Conservation (phyloP, 2,329 filamentous ascomycete genomes). For the Trematosphaeria pertusa region DNA sequence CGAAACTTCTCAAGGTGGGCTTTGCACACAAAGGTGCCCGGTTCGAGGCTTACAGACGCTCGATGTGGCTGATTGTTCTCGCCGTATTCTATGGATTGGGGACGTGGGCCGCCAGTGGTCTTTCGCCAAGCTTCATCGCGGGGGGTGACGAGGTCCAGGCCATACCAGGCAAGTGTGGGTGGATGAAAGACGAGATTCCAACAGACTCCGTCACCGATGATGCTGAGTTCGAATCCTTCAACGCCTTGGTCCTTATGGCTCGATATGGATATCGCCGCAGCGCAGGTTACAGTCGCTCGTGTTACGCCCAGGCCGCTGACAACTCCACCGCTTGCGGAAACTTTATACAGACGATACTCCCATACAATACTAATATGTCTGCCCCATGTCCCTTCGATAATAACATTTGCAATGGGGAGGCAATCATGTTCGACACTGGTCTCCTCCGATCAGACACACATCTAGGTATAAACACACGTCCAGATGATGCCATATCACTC, state of each 20-base stretch:
- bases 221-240: conserved; percentile 3
- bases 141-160: conserved; percentile 7
- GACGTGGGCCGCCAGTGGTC: conserved; percentile 9
- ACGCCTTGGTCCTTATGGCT: conserved; percentile 12
- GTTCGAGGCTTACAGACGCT: conserved; percentile 9
- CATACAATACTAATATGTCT: conserved; percentile 4
- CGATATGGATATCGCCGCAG: conserved; percentile 13
- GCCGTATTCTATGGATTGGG: conserved; percentile 9
- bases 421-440: conserved; percentile 14
- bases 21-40: conserved; percentile 13
- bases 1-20: conserved; percentile 12
- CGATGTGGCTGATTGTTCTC: conserved; percentile 8
- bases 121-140: conserved; percentile 13
- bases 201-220: conserved; percentile 2
- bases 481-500: conserved; percentile 12
- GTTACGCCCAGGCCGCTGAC: conserved; percentile 10
- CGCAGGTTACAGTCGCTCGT: conserved; percentile 14
- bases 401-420: conserved; percentile 17
- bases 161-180: conserved; percentile 10
- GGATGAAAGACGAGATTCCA: conserved; percentile 9
- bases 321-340: conserved; percentile 13
- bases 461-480: conserved; percentile 19
- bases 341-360: conserved; percentile 6
- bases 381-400: conserved; percentile 16
- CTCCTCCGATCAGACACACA: conserved; percentile 12